Evolutionary conservation across 2,329 filamentous ascomycete genomes (phyloP).

Genomic region (Clarireedia sp.): DNA sequence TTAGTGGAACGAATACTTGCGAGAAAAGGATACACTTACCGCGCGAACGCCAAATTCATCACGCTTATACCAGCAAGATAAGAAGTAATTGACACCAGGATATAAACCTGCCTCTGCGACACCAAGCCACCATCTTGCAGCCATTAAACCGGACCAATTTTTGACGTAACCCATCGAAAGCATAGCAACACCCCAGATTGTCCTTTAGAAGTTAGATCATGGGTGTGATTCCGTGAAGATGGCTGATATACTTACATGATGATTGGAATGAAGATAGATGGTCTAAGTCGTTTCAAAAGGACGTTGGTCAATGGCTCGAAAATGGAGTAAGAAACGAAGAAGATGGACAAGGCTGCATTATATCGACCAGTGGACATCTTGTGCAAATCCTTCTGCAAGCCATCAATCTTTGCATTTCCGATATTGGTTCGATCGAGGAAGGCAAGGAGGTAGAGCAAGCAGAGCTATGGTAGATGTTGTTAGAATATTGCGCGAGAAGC

Average conservation of each 20-base stretch:
- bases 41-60: slow-evolving; percentile 73
- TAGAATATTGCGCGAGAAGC: slow-evolving; percentile 35
- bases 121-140: slow-evolving; percentile 53
- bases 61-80: slow-evolving; percentile 77
- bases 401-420: slow-evolving; percentile 60
- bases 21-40: slow-evolving; percentile 32
- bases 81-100: slow-evolving; percentile 70
- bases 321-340: slow-evolving; percentile 77
- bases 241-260: slow-evolving; percentile 59
- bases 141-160: slow-evolving; percentile 29
- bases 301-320: slow-evolving; percentile 72
- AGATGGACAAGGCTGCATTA: slow-evolving; percentile 70
- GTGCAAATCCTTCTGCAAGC: slow-evolving; percentile 51
- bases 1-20: not conserved
- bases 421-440: slow-evolving; percentile 76
- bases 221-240: not conserved
- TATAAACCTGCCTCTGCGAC: slow-evolving; percentile 71
- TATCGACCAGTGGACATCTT: slow-evolving; percentile 57
- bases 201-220: slow-evolving; percentile 31
- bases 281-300: slow-evolving; percentile 61
- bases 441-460: slow-evolving; percentile 66
- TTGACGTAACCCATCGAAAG: slow-evolving; percentile 37
- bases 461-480: slow-evolving; percentile 38
- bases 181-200: slow-evolving; percentile 62
- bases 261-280: slow-evolving; percentile 69